Evolutionary conservation across 306 rosid genomes (phyloP), one percentile per base, ranked within the genome.

Genomic region (Cicer cuneatum): DNA sequence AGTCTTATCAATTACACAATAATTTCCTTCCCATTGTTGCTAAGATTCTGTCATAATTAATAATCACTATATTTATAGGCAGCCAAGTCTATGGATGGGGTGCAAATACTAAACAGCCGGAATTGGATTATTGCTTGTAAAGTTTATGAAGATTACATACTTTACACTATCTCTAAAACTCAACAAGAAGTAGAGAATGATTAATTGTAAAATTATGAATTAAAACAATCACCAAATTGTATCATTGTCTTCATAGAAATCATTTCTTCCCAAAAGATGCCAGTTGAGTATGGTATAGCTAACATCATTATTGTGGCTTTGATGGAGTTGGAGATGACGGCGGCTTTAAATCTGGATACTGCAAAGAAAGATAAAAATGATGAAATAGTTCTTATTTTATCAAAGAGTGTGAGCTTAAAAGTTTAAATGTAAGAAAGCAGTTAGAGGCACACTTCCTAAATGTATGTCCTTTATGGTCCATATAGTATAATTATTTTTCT

Each of bases 311-410:
- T 73, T 76, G 78, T 75, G 95, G 89, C 86, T 87, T 89, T 71
- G 90, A 86, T 15, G 92, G 93, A 66, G 84, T 87, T 38, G 97
- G 92, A 72, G 92, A 89, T 21, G 93, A 81, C 2, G 97, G 97
- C 19, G 93, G 93, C 82, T 91, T 93, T 85, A 91, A 71, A 83
- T 89, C 96, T 12, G 93, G 96, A 75, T 86, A 88, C 98, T 88
- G 92, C 58, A 75, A 76, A 71, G 43, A 68, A 16, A 64, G 57
- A 51, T 6, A 56, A 43, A 15, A 29, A 38, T 15, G 8, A 38
- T 4, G 38, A 66, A 14, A n/a, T 48, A 64, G 21, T 46, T 54
- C 11, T 47, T 38, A 18, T 15, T 52, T 56, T 68, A 21, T 21
- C 51, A 15, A 11, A 73, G 21, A 41, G 56, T 9, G 16, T 29